Evolutionary conservation across 768 basidiomycete species (phyloP).

Genomic region (Boletus edulis): DNA sequence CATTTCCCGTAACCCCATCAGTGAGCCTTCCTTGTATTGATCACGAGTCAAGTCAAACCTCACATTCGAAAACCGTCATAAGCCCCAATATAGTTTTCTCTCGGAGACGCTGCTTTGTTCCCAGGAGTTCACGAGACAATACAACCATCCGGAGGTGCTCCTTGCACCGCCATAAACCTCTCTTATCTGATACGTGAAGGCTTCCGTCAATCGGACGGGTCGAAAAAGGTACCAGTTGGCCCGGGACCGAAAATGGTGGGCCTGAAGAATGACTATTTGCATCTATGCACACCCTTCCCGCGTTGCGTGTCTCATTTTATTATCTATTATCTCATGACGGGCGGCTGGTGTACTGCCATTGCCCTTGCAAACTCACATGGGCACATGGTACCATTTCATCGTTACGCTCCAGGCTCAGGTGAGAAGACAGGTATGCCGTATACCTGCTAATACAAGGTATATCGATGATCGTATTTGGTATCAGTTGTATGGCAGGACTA

Average conservation of each 20-base stretch:
- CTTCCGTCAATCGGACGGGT: slow-evolving; percentile 3
- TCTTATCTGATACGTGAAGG: slow-evolving; percentile 7
- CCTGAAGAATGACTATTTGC: background rate
- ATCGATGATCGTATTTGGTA: slow-evolving; percentile 20
- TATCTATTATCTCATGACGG: background rate
- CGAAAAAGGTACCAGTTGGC: slow-evolving; percentile 13
- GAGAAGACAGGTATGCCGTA: slow-evolving; percentile 23
- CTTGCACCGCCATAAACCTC: slow-evolving; percentile 1
- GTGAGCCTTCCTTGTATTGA: slow-evolving; percentile 5
- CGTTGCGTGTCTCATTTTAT: background rate
- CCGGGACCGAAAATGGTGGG: slow-evolving; percentile 8
- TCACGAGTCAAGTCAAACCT: background rate
- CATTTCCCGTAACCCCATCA: slow-evolving; percentile 10
- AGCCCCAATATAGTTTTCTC: background rate
- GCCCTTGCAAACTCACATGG: slow-evolving; percentile 1
- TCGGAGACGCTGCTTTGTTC: background rate
- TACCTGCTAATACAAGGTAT: slow-evolving; percentile 23
- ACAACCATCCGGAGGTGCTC: slow-evolving; percentile 23
- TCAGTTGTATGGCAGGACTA: slow-evolving; percentile 12
- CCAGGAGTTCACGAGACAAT: slow-evolving; percentile 12
- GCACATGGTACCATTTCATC: background rate
- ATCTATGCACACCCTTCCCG: slow-evolving; percentile 1
- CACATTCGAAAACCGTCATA: slow-evolving; percentile 2
- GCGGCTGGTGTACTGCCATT: background rate
- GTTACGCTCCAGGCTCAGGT: slow-evolving; percentile 1